Conservation (phyloP, 441 rosid genomes). For the Bocquillonia castaneifolia region DNA sequence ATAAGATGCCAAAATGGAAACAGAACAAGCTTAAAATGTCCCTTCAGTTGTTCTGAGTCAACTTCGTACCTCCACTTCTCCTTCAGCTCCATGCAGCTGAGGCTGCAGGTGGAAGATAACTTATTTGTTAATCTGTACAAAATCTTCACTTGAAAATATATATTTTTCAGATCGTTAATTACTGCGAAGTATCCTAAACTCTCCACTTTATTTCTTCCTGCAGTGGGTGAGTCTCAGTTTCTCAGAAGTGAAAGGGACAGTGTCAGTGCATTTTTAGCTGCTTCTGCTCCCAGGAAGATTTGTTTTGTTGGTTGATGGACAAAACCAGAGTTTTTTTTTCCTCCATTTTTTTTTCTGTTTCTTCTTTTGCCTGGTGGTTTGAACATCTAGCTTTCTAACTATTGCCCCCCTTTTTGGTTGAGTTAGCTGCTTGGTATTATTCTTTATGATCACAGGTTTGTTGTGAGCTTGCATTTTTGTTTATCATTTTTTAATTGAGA, state of each 20-base stretch:
- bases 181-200: conserved; percentile 13
- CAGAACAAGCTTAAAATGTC: conserved; percentile 96
- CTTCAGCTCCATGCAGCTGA: conserved; percentile 26
- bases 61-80: conserved; percentile 21
- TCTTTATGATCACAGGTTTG: conserved; percentile 44
- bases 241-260: conserved; percentile 55
- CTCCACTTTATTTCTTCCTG: conserved; percentile 21
- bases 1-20: conserved; percentile 94
- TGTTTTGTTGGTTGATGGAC: conserved; percentile 34
- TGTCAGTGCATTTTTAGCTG: conserved; percentile 81
- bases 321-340: conserved; percentile 22
- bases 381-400: conserved; percentile 31
- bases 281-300: conserved; percentile 67
- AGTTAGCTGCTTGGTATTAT: conserved; percentile 34
- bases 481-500: conserved; percentile 3
- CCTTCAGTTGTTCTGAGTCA: conserved; percentile 64
- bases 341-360: conserved; percentile 17
- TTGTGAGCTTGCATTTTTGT: conserved; percentile 50
- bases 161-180: conserved; percentile 3
- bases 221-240: conserved; percentile 34
- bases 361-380: conserved; percentile 27
- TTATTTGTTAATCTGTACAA: conserved; percentile 28
- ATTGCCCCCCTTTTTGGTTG: conserved; percentile 25
- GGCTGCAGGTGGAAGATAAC: conserved; percentile 38
- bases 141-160: conserved; percentile 13